Base-by-base conservation (phyloP, 371 early-diverging fungal genomes). In the Mucor racemosus region DNA sequence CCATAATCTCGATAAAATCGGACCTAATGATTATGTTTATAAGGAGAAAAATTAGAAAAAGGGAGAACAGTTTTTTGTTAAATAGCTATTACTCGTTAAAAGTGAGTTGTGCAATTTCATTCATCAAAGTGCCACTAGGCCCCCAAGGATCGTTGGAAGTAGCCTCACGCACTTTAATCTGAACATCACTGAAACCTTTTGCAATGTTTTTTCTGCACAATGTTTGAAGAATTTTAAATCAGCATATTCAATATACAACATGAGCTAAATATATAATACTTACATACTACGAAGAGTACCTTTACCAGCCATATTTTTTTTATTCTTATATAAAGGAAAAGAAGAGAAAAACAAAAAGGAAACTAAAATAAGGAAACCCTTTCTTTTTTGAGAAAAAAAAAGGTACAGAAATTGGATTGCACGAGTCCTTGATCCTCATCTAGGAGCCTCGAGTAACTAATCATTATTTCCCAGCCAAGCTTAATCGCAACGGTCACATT, bases 121-220 rank as follows among this genome's bases (percentile, higher is more conserved):
- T 85, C 93, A 98, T 91, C 57, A 90, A 81, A 3, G 88, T 70
- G 14, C 88, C 89, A 31, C 91, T 86, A 9, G 97, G 95, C 7
- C 91, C 90, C 80, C 90, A 88, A 60, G 93, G 90, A 75, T 97
- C 95, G 70, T 96, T 97, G 0, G 93, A 93, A 5, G 97, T 97
- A 15, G 97, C 97, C 66, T 89, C 88, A 69, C 96, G 82, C 60
- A 96, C 97, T 86, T 95, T 97, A 74, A 88, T 88, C 74, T 97
- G 96, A 50, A 95, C 89, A 71, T 97, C 97, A 53, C 95, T 87
- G 81, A 95, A 97, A 7, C 97, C 97, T 79, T 93, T 95, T 55
- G 94, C 90, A 73, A 90, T 90, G 82, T 96, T 97, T 85, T 97
- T 98, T 61, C 96, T 95, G 78, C 13, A n/a, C 10, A 19, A 7